phyloP scores from a whole-genome alignment of 1,139 yeast species.

The Lodderomyces margitis region DNA sequence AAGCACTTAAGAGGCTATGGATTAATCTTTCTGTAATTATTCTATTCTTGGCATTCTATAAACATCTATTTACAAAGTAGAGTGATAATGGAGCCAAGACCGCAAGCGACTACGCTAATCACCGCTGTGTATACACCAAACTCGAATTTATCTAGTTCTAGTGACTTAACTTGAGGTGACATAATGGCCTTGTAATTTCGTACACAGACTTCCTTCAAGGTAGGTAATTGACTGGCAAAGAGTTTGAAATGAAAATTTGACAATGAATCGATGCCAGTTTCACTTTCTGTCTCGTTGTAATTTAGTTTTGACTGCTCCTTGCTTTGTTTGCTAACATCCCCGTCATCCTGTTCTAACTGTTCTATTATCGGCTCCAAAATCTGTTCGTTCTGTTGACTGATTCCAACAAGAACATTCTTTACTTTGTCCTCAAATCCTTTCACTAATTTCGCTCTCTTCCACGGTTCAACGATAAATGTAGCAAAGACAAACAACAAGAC shows the following conservation, averaged over 20 bases:
- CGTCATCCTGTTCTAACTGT: conserved; percentile 11
- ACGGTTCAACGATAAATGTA: conserved; percentile 88
- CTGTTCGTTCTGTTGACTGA: conserved; percentile 16
- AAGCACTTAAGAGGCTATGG: too few relatives aligned
- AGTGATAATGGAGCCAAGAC: conserved; percentile 24
- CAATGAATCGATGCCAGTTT: not conserved
- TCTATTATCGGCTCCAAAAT: conserved; percentile 15
- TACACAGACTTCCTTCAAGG: conserved; percentile 15
- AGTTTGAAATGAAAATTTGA: conserved; percentile 5
- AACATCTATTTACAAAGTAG: conserved; percentile 9
- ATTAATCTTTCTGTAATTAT: too few relatives aligned
- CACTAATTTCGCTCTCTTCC: conserved; percentile 82
- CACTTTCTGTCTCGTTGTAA: not conserved
- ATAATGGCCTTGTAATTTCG: conserved; percentile 20
- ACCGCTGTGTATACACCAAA: conserved; percentile 22
- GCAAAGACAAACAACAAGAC: conserved; percentile 73
- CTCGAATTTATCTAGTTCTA: conserved; percentile 26
- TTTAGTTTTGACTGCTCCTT: not conserved
- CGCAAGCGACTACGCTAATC: conserved; percentile 22
- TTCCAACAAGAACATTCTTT: conserved; percentile 47
- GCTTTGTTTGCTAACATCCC: conserved; percentile 4
- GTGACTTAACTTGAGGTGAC: conserved; percentile 18
- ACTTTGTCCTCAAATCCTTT: conserved; percentile 83
- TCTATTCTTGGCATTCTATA: too few relatives aligned
- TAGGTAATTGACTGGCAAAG: conserved; percentile 18